phyloP scores from a whole-genome alignment of 345 rosid genomes.

The Eucalyptus guilfoylei region DNA sequence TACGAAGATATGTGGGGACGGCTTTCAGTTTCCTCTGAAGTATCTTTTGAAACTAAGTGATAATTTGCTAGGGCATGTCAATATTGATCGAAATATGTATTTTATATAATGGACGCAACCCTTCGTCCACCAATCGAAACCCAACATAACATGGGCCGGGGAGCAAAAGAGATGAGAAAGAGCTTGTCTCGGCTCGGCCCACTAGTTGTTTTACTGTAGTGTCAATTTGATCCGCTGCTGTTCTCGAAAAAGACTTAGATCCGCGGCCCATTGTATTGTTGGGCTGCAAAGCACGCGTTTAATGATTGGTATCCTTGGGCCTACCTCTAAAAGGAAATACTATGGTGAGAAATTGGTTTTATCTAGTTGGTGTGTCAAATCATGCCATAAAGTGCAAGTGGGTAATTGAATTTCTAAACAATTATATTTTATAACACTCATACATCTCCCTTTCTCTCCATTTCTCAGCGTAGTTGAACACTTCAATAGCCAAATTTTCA shows the following conservation, averaged over 20 bases:
- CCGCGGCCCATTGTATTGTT: background rate
- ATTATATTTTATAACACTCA: background rate
- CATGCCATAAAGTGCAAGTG: background rate
- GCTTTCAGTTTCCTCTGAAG: background rate
- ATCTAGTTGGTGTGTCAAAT: background rate
- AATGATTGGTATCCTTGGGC: background rate
- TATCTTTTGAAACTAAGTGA: background rate
- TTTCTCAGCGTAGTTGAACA: background rate
- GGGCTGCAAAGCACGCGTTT: background rate
- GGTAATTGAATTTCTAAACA: background rate
- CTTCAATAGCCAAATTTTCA: background rate
- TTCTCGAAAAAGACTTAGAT: background rate
- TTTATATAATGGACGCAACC: fast-evolving
- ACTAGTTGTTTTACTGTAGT: background rate
- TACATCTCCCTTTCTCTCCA: background rate
- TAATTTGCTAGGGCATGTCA: background rate
- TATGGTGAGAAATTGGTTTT: background rate
- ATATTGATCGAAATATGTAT: background rate
- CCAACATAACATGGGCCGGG: background rate
- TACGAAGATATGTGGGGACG: background rate
- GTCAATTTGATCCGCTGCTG: background rate
- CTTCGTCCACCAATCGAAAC: background rate
- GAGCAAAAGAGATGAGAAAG: background rate
- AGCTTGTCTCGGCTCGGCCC: background rate
- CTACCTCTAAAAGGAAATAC: background rate